Percentiles rank a stretch among this genome's conserved stretches.
phyloP scores from a whole-genome alignment of 306 rosid species.

The Leucaena leucocephala region DNA sequence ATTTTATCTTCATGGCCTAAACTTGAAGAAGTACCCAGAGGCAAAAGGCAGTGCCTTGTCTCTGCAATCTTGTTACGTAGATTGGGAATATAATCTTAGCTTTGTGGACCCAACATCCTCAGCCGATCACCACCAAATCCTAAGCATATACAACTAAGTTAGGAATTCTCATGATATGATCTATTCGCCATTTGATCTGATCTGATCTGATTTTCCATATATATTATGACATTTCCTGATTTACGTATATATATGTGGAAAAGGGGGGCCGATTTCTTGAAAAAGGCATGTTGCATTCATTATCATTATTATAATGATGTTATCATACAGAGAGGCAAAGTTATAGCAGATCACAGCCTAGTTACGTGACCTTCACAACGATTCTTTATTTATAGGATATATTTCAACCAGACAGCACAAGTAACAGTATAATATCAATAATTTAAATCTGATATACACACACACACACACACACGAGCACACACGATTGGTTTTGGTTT shows the following conservation, averaged over 20 bases:
- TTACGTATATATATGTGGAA: background rate
- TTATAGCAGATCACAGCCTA: background rate
- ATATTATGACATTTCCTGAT: background rate
- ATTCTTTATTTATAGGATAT: conserved; percentile 2
- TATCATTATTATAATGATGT: background rate
- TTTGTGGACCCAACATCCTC: background rate
- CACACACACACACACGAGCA: too few relatives aligned
- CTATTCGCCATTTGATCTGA: background rate
- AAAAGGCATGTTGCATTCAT: background rate
- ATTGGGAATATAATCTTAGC: conserved; percentile 12
- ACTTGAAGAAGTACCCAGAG: conserved; percentile 11
- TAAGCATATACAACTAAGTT: background rate
- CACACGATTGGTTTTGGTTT: background rate
- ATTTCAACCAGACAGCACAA: background rate
- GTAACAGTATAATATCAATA: background rate
- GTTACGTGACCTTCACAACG: conserved; percentile 25
- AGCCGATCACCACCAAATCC: conserved; percentile 5
- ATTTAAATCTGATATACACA: too few relatives aligned
- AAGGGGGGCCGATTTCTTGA: background rate
- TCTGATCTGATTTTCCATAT: background rate
- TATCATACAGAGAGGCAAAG: conserved; percentile 9
- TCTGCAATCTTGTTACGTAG: background rate
- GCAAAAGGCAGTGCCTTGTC: conserved; percentile 31
- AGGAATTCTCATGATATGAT: background rate
- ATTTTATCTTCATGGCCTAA: conserved; percentile 8